Conservation (phyloP, 108 stramenopile genomes). For the Asterionellopsis glacialis region DNA sequence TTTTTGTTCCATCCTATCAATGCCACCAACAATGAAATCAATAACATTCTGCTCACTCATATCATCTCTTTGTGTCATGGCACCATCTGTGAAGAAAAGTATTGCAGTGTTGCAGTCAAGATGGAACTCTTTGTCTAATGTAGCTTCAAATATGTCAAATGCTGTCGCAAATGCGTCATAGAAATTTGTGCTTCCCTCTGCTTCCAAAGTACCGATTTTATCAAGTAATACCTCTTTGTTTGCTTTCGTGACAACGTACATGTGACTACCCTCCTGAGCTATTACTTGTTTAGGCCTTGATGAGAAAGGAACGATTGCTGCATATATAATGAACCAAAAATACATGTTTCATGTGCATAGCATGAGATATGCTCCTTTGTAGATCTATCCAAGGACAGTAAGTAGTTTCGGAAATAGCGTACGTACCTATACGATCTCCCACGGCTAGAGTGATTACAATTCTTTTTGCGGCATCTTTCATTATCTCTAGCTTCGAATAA, state of each 20-base stretch:
- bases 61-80: slow-evolving; percentile 8
- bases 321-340: too few species aligned
- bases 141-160: slow-evolving; percentile 13
- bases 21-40: slow-evolving; percentile 7
- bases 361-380: too few species aligned
- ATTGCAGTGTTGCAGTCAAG: slow-evolving; percentile 17
- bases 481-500: slow-evolving; percentile 11
- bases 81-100: slow-evolving; percentile 39
- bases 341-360: too few species aligned
- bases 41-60: slow-evolving; percentile 5
- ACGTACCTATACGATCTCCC: slow-evolving; percentile 38
- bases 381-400: too few species aligned
- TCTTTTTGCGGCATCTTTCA: slow-evolving; percentile 36
- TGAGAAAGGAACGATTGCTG: too few species aligned
- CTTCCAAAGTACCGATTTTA: not conserved
- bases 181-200: slow-evolving; percentile 9
- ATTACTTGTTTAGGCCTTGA: not conserved
- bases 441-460: slow-evolving; percentile 44
- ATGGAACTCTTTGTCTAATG: not conserved
- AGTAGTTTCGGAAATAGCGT: slow-evolving; percentile 11
- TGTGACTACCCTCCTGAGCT: slow-evolving; percentile 21
- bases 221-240: slow-evolving; percentile 4
- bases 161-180: slow-evolving; percentile 8
- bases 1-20: not conserved
- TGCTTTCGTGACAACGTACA: slow-evolving; percentile 20